phyloP scores from a whole-genome alignment of 768 basidiomycete species.

The Dictyophora rubrovolvata region DNA sequence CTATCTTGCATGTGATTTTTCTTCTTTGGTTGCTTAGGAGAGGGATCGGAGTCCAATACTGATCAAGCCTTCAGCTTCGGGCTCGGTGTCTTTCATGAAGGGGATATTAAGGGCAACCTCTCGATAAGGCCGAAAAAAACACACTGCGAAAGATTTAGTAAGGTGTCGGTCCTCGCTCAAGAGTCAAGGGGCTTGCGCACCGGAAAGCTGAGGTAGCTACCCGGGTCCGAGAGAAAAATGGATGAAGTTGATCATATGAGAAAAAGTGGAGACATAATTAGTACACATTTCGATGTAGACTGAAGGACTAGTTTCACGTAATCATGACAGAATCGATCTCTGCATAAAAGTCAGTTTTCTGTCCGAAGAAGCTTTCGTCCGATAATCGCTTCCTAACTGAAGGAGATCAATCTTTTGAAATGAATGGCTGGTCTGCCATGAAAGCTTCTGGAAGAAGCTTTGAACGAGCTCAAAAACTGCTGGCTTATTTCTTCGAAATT shows the following conservation, averaged over 20 bases:
- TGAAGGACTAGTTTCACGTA: no score
- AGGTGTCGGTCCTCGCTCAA: background rate
- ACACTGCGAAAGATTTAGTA: background rate
- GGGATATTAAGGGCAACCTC: background rate
- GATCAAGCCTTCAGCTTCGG: background rate
- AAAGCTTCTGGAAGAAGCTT: background rate
- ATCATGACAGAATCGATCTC: no score
- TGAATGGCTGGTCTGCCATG: background rate
- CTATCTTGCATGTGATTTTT: background rate
- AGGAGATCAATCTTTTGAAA: no score
- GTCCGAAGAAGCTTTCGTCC: background rate
- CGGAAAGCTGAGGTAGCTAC: background rate
- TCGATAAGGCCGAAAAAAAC: no score
- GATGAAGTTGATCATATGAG: no score
- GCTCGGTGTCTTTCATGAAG: background rate
- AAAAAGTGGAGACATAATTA: no score
- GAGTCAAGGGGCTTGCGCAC: background rate
- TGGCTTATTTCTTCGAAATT: no score
- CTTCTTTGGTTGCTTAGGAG: background rate
- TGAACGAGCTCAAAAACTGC: no score
- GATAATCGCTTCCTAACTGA: no score
- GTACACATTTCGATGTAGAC: no score
- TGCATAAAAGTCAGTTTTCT: no score
- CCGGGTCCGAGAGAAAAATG: background rate
- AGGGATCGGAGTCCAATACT: background rate